Percentiles rank a stretch among this genome's conserved stretches.
phyloP scores from a whole-genome alignment of 345 rosid species.

The Theobroma cacao region DNA sequence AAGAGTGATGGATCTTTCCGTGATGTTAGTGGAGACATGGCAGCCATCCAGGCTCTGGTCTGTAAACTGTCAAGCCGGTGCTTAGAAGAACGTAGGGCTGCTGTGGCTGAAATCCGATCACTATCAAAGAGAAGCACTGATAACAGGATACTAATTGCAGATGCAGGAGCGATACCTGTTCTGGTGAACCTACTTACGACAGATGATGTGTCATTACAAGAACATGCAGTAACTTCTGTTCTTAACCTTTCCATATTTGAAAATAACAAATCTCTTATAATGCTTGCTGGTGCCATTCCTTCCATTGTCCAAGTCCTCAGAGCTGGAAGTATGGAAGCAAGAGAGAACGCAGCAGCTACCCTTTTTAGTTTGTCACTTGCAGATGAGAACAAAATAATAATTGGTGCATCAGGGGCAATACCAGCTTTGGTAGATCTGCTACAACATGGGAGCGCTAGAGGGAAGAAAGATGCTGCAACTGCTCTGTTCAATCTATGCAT shows the following conservation, averaged over 20 bases:
- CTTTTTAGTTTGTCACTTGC: slow-evolving; percentile 85
- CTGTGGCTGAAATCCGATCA: slow-evolving; percentile 70
- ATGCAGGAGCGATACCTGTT: slow-evolving; percentile 83
- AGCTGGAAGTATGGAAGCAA: slow-evolving; percentile 85
- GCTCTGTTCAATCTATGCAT: slow-evolving; percentile 89
- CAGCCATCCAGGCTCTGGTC: slow-evolving; percentile 62
- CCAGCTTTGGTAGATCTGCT: slow-evolving; percentile 75
- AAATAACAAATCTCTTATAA: slow-evolving; percentile 70
- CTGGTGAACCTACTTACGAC: slow-evolving; percentile 62
- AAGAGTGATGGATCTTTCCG: slow-evolving; percentile 63
- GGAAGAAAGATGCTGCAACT: slow-evolving; percentile 94
- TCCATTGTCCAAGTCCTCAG: slow-evolving; percentile 81
- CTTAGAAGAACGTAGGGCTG: slow-evolving; percentile 53
- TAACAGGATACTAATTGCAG: slow-evolving; percentile 77
- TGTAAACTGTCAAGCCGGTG: slow-evolving; percentile 59
- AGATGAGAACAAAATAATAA: slow-evolving; percentile 87
- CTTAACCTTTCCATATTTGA: slow-evolving; percentile 90
- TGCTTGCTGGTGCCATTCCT: slow-evolving; percentile 86
- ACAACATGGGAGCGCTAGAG: slow-evolving; percentile 65
- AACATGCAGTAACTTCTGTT: slow-evolving; percentile 82
- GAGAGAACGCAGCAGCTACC: slow-evolving; percentile 94
- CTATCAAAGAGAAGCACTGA: slow-evolving; percentile 86
- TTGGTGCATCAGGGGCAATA: slow-evolving; percentile 88
- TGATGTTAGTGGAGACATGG: slow-evolving; percentile 65
- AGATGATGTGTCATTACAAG: slow-evolving; percentile 57